Percentiles rank a stretch among this genome's conserved stretches.
phyloP scores from a whole-genome alignment of 1,284 basidiomycete genomes.

The Cutaneotrichosporon dermatis region DNA sequence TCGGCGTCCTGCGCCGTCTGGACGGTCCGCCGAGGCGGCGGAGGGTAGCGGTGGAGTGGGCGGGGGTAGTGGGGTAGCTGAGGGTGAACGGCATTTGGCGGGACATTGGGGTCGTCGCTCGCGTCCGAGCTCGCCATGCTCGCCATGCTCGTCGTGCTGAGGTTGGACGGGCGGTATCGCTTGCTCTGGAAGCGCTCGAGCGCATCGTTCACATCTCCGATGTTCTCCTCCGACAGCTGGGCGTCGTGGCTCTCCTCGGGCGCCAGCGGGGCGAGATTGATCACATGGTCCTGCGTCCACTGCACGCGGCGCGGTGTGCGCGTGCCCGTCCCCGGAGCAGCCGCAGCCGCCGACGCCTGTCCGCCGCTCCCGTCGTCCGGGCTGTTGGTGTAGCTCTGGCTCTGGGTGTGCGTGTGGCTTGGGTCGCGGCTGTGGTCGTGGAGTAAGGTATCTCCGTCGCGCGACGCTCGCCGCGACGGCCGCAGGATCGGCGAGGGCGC shows the following conservation, averaged over 20 bases:
- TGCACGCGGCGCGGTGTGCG: conserved; percentile 46
- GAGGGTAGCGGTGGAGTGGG: not conserved
- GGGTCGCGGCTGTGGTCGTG: too few species aligned
- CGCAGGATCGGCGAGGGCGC: too few species aligned
- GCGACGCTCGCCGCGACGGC: too few species aligned
- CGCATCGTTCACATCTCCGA: conserved; percentile 36
- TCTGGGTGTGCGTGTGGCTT: too few species aligned
- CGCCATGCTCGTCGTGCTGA: conserved; percentile 25
- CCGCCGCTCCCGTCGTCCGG: not conserved
- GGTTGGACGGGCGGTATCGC: conserved; percentile 12
- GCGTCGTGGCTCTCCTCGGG: conserved; percentile 11
- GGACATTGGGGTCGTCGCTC: not conserved
- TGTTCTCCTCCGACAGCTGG: conserved; percentile 30
- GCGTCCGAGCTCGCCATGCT: conserved; percentile 11
- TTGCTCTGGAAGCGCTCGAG: conserved; percentile 33
- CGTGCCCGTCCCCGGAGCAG: conserved; percentile 11
- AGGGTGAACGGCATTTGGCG: not conserved
- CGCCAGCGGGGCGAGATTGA: conserved; percentile 39
- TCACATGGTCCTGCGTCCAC: conserved; percentile 42
- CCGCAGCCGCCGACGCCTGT: not conserved
- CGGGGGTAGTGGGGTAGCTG: not conserved
- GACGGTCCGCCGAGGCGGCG: not conserved
- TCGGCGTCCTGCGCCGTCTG: not conserved
- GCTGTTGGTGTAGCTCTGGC: not conserved
- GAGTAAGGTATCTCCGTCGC: too few species aligned